Evolutionary conservation across 2,329 filamentous ascomycete genomes (phyloP), one percentile per base, ranked within the genome.

Genomic region (Corniculantispora saksenae): DNA sequence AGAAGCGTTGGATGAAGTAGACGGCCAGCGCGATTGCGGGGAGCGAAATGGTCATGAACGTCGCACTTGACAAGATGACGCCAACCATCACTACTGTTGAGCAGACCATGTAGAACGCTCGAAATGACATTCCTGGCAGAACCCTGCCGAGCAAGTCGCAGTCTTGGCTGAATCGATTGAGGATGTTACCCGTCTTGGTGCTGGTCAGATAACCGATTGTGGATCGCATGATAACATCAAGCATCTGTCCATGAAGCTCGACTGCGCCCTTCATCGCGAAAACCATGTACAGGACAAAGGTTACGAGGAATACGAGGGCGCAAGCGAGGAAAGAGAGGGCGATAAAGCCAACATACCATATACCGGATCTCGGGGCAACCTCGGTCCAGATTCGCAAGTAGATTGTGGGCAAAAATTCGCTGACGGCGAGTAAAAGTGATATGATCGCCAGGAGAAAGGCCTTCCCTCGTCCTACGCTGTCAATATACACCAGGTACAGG

Each of bases 91-190:
- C 13, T n/a, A 40, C n/a, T 1, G 12, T 4, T 5, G 53, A 35
- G 10, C 1, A 32, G 15, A 63, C 25, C 51, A 57, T 57, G 38
- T 57, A 61, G 10, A 61, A 15, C 1, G 47, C 53, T 7, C 58
- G 9, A 15, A 50, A 63, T 6, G 57, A 19, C 1, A 6, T 32
- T 2, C 5, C 21, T 6, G 61, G 61, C 2, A 63, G 10, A 15
- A 48, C 25, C 19, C n/a, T 50, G 38, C 19, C 53, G 4, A 63
- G 21, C 2, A 56, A 27, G n/a, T 25, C 50, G 1, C 19, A 1
- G 12, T 63, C 61, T 21, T 63, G 61, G 40, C 61, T 63, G 29
- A 63, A 57, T 6, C 61, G 35, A 17, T 63, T 63, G 1, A 63
- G 27, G 2, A 57, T 3, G 21, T 56, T 48, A 1, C 61, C 53